These are phyloP conservation scores for Platanthera guangdongensis DNA, from an alignment of 106 monocot genomes.

Conservation along the genomic window DNA sequence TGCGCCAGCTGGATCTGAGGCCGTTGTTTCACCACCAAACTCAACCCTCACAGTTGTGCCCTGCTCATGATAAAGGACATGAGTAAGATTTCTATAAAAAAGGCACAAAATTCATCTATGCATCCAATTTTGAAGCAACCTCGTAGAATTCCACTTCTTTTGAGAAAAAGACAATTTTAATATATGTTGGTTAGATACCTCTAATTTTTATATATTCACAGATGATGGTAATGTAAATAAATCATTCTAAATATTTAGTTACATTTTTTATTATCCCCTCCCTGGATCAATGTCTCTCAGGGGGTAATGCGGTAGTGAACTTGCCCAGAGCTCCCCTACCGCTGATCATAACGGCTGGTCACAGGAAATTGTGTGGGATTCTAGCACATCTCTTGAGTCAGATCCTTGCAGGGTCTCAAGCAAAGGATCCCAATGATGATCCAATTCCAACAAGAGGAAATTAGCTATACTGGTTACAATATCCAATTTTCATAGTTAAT, in stretches of 20 bases:
- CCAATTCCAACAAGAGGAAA: not conserved
- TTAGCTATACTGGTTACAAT: not conserved
- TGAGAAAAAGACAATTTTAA: not conserved
- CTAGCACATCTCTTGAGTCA: too few relatives aligned
- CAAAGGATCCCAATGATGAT: not conserved
- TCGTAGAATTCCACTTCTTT: not conserved
- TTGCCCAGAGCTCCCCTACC: not conserved
- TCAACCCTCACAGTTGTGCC: conserved; percentile 80
- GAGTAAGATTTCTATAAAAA: not conserved
- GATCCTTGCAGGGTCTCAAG: not conserved
- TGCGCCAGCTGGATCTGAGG: conserved; percentile 35
- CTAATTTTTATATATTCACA: not conserved
- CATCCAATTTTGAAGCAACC: not conserved
- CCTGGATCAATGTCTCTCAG: not conserved
- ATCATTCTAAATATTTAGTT: not conserved
- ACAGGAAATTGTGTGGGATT: not conserved
- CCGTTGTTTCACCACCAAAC: conserved; percentile 73
- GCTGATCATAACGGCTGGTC: not conserved
- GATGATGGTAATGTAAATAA: not conserved
- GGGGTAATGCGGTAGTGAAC: not conserved
- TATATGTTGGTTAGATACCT: not conserved
- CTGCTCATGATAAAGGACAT: conserved; percentile 18
- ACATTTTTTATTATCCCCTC: not conserved
- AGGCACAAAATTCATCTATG: not conserved
- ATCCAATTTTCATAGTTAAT: not conserved